These are phyloP conservation scores for Chaetomiaceae sp. DNA, from an alignment of 2,329 filamentous ascomycete species.

Conservation along the genomic window DNA sequence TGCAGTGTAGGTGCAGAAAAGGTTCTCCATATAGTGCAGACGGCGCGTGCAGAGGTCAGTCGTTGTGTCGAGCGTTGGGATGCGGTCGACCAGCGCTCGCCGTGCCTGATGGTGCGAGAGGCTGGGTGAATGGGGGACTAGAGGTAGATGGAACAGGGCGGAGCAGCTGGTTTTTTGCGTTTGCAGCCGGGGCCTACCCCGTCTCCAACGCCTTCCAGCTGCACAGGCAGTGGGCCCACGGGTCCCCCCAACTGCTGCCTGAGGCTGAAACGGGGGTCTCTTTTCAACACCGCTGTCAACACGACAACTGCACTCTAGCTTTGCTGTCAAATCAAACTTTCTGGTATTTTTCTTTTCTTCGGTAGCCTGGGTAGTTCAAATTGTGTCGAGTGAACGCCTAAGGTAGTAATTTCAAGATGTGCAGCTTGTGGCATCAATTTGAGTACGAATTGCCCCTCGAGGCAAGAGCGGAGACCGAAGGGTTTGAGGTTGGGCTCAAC, in stretches of 20 bases:
- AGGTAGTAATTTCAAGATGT: too few species aligned
- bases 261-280: constrained; percentile 13
- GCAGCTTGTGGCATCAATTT: too few species aligned
- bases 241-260: constrained; percentile 14
- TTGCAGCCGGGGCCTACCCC: not conserved
- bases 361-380: too few species aligned
- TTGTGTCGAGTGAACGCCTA: too few species aligned
- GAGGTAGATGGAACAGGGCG: constrained; percentile 20
- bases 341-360: too few species aligned
- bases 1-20: not conserved
- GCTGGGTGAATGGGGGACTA: constrained; percentile 26
- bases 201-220: constrained; percentile 14
- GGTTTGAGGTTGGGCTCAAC: constrained; percentile 10
- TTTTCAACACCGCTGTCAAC: too few species aligned
- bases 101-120: constrained; percentile 24
- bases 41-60: constrained; percentile 9
- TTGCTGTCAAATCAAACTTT: too few species aligned
- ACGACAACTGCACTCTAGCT: too few species aligned
- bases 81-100: constrained; percentile 20
- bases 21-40: not conserved
- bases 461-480: constrained; percentile 7
- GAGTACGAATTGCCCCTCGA: not conserved
- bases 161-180: constrained; percentile 27
- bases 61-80: constrained; percentile 8
- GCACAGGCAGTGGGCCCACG: not conserved